Evolutionary conservation across 768 basidiomycete genomes (phyloP), one percentile per base, ranked within the genome.

Genomic region (Cantharellus cinnabarinus): DNA sequence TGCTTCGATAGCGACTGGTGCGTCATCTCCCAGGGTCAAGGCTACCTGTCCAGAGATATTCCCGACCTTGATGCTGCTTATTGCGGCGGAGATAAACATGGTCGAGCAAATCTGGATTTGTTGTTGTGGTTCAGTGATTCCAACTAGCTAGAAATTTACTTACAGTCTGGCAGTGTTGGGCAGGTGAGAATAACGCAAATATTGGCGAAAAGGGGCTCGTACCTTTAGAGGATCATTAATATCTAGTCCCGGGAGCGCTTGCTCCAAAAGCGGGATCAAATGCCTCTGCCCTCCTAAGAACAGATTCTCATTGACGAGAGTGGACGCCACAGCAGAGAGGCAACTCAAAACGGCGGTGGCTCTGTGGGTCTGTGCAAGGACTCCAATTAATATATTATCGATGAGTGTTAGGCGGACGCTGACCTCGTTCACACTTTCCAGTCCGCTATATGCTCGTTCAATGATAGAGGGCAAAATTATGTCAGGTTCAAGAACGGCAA

Each of bases 221-320:
- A 37, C 52, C 35, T 66, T 66, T 56, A 60, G 60, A 7, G 66
- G 59, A 20, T 66, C 66, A 50, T 66, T 66, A 53, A 74, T 74
- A 71, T 97, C 93, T 60, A 97, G 90, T 5, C 93, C 93, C 5
- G 93, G 91, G 38, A 95, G 72, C 61, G 83, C 87, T 50, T 95
- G 72, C 64, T 94, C 89, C 54, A 98, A 77, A 39, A 97, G 74
- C 10, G 89, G 88, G 3, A 90, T 72, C 44, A 98, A 71, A 66
- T 93, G 85, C 67, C 87, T 88, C 68, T 89, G 89, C 0, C 94
- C 93, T 4, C 81, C 80, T 3, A 85, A 73, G 83, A 89, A 95
- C 38, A 85, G 66, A 35, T 73, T 78, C 66, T 91, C 85, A 2
- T 80, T 81, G 2, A 86, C 78, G 15, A 97, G 70, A 5, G 89